Conservation (phyloP, 1,139 yeast genomes). For the Magnusiomyces suaveolens region DNA sequence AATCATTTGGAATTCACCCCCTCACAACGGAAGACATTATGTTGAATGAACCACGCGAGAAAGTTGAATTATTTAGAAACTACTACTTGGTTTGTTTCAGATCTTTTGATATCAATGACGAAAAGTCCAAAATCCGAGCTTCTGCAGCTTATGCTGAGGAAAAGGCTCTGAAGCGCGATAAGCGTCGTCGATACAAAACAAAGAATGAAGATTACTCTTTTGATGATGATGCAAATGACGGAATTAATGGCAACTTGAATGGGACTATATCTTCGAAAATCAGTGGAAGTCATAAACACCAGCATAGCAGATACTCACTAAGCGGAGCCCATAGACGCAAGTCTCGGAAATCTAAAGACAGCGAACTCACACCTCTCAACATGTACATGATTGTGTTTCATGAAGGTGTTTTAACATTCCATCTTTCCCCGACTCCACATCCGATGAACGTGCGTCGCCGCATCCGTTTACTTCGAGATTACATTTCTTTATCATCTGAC, state of each 20-base stretch:
- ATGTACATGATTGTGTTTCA: slow-evolving; percentile 88
- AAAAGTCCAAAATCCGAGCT: slow-evolving; percentile 7
- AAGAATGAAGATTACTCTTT: no score
- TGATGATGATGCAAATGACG: background rate
- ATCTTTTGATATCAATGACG: slow-evolving; percentile 15
- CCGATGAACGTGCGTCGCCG: slow-evolving; percentile 92
- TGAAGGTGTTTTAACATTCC: slow-evolving; percentile 87
- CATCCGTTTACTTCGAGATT: slow-evolving; percentile 77
- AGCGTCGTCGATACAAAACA: background rate
- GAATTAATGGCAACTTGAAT: background rate
- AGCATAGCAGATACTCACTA: no score
- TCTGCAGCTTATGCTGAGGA: slow-evolving; percentile 9
- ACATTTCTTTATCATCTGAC: slow-evolving; percentile 81
- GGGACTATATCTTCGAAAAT: background rate
- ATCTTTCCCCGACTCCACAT: slow-evolving; percentile 90
- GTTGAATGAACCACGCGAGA: slow-evolving; percentile 88
- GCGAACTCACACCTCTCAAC: slow-evolving; percentile 75
- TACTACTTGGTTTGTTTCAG: slow-evolving; percentile 91
- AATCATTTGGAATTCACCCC: slow-evolving; percentile 91
- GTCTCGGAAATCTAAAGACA: slow-evolving; percentile 4
- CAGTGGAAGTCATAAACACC: slow-evolving; percentile 7
- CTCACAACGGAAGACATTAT: slow-evolving; percentile 93
- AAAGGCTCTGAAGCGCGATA: slow-evolving; percentile 3
- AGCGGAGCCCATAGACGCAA: background rate
- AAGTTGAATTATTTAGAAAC: slow-evolving; percentile 80